Evolutionary conservation across 495 filamentous ascomycete genomes (phyloP).

Genomic region (Daldinia childiae): DNA sequence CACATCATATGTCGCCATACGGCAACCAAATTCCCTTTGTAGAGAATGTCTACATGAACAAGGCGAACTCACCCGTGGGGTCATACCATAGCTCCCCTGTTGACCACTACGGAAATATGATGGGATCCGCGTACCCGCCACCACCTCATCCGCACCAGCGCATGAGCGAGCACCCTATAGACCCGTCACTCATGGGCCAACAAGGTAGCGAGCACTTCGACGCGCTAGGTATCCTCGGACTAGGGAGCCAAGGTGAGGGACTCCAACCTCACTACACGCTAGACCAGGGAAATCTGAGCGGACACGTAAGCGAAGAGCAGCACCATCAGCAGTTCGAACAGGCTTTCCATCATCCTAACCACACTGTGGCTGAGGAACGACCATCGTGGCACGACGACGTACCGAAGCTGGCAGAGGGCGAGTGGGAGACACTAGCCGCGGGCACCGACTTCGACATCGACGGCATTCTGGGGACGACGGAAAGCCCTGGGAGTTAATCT

Average conservation of each 20-base stretch:
- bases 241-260: slow-evolving; percentile 23
- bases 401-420: slow-evolving; percentile 24
- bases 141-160: slow-evolving; percentile 33
- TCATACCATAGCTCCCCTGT: slow-evolving; percentile 48
- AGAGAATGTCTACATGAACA: slow-evolving; percentile 56
- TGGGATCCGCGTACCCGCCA: slow-evolving; percentile 39
- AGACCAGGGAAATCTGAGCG: slow-evolving; percentile 19
- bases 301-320: slow-evolving; percentile 21
- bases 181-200: slow-evolving; percentile 37
- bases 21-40: slow-evolving; percentile 23
- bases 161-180: slow-evolving; percentile 32
- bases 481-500: slow-evolving; percentile 33
- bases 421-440: slow-evolving; percentile 38
- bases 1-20: slow-evolving; percentile 27
- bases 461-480: slow-evolving; percentile 39
- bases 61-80: slow-evolving; percentile 50
- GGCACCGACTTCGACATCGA: slow-evolving; percentile 50
- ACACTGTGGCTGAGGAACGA: not conserved
- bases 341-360: not conserved
- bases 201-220: slow-evolving; percentile 10
- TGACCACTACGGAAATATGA: slow-evolving; percentile 40
- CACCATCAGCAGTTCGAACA: not conserved
- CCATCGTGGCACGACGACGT: slow-evolving; percentile 40
- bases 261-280: slow-evolving; percentile 21
- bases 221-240: slow-evolving; percentile 25